Evolutionary conservation across 305 asterid species (phyloP), one percentile per base, ranked within the genome.

Genomic region (Solanum hybrid): DNA sequence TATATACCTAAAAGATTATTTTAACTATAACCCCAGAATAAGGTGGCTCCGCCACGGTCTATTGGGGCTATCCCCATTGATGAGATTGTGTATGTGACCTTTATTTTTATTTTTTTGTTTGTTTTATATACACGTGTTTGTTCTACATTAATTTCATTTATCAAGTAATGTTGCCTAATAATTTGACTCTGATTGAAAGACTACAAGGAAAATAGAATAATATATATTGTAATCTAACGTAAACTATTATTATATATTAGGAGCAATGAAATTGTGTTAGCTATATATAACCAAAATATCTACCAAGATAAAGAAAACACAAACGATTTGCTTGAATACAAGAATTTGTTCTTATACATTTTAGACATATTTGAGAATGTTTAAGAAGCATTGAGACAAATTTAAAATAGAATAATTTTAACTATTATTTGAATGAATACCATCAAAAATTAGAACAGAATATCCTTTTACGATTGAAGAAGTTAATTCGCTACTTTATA

Each of bases 81-180:
- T 86, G 11, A 86, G 89, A 78, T 86, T 78, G 29, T 89, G 66
- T 64, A 20, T 77, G 66, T 86, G 87, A 78, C 10, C 86, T 80
- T 40, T 26, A 40, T 22, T 81, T 13, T 7, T 16, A 16, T 9
- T 26, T n/a, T 40, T 26, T 5, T 66, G 13, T 29, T 29, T 29
- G 69, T 26, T 82, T 42, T 42, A 11, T 24, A 29, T 46, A 46
- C 20, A 46, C 73, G 75, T 51, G 38, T 82, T 7, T 46, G 11
- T 79, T 79, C 10, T 27, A n/a, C 36, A 29, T 46, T 31, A 82
- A 29, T 82, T 82, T 46, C 73, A 46, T 46, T 82, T 26, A 27
- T 29, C 17, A 46, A 82, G 40, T 29, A 46, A 29, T 17, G 4
- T 82, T 82, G 7, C 27, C 37, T 14, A 82, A 84, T 10, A 72